A percentile compares a stretch with the other conserved stretches of the same genome.
Evolutionary conservation across 768 basidiomycete species (phyloP).

Genomic region (Suillus fuscotomentosus): DNA sequence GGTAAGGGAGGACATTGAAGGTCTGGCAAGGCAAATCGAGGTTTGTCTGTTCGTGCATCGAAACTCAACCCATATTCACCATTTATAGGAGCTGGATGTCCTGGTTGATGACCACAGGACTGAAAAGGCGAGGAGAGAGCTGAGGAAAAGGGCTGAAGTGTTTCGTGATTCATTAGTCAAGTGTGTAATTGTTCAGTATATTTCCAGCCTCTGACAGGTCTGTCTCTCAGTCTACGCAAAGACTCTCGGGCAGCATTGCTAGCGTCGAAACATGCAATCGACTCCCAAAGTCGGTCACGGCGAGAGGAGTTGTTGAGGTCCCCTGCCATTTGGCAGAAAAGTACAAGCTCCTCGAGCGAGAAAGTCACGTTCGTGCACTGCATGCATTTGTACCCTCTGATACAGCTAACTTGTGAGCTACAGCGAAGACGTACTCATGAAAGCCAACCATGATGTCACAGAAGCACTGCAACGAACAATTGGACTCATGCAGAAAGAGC

Average conservation of each 20-base stretch:
- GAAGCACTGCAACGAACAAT: slow-evolving; percentile 84
- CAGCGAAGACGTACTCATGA: slow-evolving; percentile 85
- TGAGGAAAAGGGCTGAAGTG: slow-evolving; percentile 49
- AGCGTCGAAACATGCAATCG: slow-evolving; percentile 58
- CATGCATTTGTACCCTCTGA: not conserved
- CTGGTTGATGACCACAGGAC: slow-evolving; percentile 71
- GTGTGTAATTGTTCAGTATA: slow-evolving; percentile 37
- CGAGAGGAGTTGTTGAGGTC: slow-evolving; percentile 61
- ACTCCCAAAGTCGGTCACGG: slow-evolving; percentile 53
- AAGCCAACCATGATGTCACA: slow-evolving; percentile 86
- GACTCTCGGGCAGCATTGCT: slow-evolving; percentile 47
- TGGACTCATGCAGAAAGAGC: slow-evolving; percentile 84
- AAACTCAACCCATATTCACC: not conserved
- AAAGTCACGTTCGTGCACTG: slow-evolving; percentile 55
- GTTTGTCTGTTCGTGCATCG: slow-evolving; percentile 29
- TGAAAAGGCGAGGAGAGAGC: slow-evolving; percentile 47
- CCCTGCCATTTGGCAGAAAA: slow-evolving; percentile 48
- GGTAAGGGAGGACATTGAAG: slow-evolving; percentile 71
- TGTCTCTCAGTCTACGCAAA: slow-evolving; percentile 48
- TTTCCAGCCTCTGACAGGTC: slow-evolving; percentile 1
- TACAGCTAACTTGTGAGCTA: slow-evolving; percentile 1
- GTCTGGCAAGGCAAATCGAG: slow-evolving; percentile 66
- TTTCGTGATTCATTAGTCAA: slow-evolving; percentile 45
- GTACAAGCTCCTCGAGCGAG: slow-evolving; percentile 39
- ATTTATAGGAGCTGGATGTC: slow-evolving; percentile 58